Evolutionary conservation across 352 stramenopile genomes (phyloP).

Genomic region (Pythium vanterpoolii): DNA sequence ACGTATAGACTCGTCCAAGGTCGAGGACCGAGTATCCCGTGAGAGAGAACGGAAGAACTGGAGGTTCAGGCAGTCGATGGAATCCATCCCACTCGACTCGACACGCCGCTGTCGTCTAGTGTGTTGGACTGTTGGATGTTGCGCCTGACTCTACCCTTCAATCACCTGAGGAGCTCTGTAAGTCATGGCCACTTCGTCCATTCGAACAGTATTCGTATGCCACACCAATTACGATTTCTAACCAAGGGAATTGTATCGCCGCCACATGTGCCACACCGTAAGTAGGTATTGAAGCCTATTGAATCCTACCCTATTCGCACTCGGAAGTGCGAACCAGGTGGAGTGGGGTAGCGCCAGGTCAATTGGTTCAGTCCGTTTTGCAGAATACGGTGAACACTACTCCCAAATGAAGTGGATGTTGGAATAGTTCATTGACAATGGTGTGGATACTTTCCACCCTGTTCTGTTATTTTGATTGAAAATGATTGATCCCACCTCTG

Average conservation of each 20-base stretch:
- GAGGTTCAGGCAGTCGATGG: too few relatives aligned
- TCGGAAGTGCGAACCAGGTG: conserved; percentile 1
- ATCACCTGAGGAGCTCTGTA: too few relatives aligned
- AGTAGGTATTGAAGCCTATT: neutral
- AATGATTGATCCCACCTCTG: too few relatives aligned
- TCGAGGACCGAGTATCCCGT: too few relatives aligned
- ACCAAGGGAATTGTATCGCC: neutral
- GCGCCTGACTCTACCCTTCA: neutral
- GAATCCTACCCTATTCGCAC: conserved; percentile 5
- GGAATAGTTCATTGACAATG: neutral
- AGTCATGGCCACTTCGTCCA: neutral
- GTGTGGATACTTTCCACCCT: neutral
- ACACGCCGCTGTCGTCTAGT: too few relatives aligned
- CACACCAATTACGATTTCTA: neutral
- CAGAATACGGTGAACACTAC: neutral
- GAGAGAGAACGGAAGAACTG: too few relatives aligned
- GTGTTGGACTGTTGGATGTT: neutral
- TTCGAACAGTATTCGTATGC: neutral
- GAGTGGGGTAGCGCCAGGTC: neutral
- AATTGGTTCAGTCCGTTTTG: neutral
- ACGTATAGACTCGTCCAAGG: too few relatives aligned
- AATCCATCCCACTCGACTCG: too few relatives aligned
- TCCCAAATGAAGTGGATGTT: too few relatives aligned
- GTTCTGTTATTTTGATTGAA: neutral
- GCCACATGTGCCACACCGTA: neutral